These are phyloP conservation scores for Metschnikowia drakensbergensis DNA, from an alignment of 805 yeast species.

Conservation along the genomic window DNA sequence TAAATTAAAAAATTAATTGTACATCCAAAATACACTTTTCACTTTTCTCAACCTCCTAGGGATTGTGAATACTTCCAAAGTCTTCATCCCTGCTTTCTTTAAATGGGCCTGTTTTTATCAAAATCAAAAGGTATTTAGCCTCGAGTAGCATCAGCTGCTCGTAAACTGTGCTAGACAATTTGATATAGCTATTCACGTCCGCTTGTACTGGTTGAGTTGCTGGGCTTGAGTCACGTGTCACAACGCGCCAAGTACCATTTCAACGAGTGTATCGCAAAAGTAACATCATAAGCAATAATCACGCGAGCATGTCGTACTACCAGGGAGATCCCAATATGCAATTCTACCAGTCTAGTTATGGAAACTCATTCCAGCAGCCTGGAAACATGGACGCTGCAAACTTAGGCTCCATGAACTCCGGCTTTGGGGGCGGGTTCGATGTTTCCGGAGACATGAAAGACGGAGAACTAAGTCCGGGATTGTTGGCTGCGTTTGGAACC, in stretches of 20 bases:
- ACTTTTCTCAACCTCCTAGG: too few relatives aligned
- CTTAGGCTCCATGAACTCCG: slow-evolving; percentile 39
- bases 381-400: slow-evolving; percentile 17
- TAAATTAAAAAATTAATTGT: too few relatives aligned
- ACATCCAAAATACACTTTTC: too few relatives aligned
- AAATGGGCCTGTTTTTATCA: too few relatives aligned
- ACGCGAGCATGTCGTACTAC: slow-evolving; percentile 35
- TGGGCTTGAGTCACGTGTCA: background rate
- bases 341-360: slow-evolving; percentile 41
- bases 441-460: slow-evolving; percentile 42
- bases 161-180: too few relatives aligned
- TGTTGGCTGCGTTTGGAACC: slow-evolving; percentile 89
- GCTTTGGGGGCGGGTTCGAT: slow-evolving; percentile 34
- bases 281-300: background rate
- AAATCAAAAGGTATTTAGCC: too few relatives aligned
- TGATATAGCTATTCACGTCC: too few relatives aligned
- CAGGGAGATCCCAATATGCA: slow-evolving; percentile 41
- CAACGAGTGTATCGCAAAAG: background rate
- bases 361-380: slow-evolving; percentile 26
- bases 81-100: too few relatives aligned
- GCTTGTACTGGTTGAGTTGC: background rate
- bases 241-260: slow-evolving; percentile 3
- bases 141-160: background rate
- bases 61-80: too few relatives aligned
- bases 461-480: slow-evolving; percentile 61